phyloP scores from a whole-genome alignment of 495 filamentous ascomycete genomes.

The Penicillium roqueforti region DNA sequence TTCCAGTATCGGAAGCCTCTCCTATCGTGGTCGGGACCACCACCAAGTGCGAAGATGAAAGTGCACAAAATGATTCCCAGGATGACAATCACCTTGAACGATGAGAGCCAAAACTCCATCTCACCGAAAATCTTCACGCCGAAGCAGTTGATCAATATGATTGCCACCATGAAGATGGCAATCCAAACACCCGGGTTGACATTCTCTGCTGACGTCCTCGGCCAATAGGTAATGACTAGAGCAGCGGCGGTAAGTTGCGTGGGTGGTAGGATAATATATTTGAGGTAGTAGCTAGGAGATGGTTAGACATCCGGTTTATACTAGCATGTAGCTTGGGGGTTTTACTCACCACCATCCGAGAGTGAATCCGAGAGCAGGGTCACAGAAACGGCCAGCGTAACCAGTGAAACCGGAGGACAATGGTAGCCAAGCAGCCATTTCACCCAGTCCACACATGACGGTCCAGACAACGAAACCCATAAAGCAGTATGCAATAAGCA shows the following conservation, averaged over 20 bases:
- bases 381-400: constrained; percentile 58
- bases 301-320: background rate
- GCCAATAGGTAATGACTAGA: constrained; percentile 74
- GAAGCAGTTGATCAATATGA: constrained; percentile 52
- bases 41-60: constrained; percentile 68
- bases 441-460: constrained; percentile 62
- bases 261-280: constrained; percentile 70
- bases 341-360: constrained; percentile 52
- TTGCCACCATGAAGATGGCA: constrained; percentile 48
- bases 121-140: constrained; percentile 70
- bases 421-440: constrained; percentile 67
- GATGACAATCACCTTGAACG: constrained; percentile 71
- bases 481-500: constrained; percentile 64
- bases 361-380: constrained; percentile 63
- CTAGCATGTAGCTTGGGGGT: background rate
- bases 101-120: constrained; percentile 76
- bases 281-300: constrained; percentile 49
- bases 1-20: constrained; percentile 78
- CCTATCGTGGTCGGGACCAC: constrained; percentile 63
- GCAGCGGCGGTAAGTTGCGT: constrained; percentile 78
- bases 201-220: constrained; percentile 21
- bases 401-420: constrained; percentile 56
- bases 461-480: constrained; percentile 60
- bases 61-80: constrained; percentile 62
- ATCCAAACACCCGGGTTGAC: constrained; percentile 52